phyloP scores from a whole-genome alignment of 2,329 filamentous ascomycete genomes.

The Microdochium nivale region DNA sequence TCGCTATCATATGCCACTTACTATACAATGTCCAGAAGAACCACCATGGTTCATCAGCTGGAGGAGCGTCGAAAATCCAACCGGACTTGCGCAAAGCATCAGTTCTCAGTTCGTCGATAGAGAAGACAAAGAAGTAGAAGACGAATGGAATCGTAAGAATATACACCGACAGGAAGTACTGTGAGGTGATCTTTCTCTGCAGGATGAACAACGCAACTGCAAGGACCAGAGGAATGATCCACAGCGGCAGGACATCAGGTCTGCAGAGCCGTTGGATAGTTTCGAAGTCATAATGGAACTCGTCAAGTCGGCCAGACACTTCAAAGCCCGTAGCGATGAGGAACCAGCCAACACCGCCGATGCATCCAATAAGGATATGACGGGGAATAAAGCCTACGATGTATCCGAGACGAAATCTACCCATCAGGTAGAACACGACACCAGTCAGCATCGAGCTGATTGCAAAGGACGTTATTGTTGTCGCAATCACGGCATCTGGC shows the following conservation, averaged over 20 bases:
- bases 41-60: slow-evolving; percentile 85
- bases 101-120: slow-evolving; percentile 59
- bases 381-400: slow-evolving; percentile 95
- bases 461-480: slow-evolving; percentile 86
- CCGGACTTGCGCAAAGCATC: slow-evolving; percentile 60
- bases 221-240: slow-evolving; percentile 71
- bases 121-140: slow-evolving; percentile 71
- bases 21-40: slow-evolving; percentile 95
- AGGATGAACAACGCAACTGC: slow-evolving; percentile 69
- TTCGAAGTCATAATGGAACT: slow-evolving; percentile 70
- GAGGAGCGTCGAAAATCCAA: slow-evolving; percentile 88
- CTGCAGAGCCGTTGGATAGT: slow-evolving; percentile 70
- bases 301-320: slow-evolving; percentile 81
- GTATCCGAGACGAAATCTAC: slow-evolving; percentile 77
- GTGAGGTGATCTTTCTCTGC: slow-evolving; percentile 69
- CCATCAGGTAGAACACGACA: slow-evolving; percentile 84
- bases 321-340: slow-evolving; percentile 86
- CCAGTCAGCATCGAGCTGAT: slow-evolving; percentile 88
- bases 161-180: slow-evolving; percentile 78
- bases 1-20: slow-evolving; percentile 37
- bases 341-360: slow-evolving; percentile 95
- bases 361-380: slow-evolving; percentile 93
- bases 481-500: slow-evolving; percentile 80
- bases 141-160: slow-evolving; percentile 70
- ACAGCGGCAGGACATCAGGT: slow-evolving; percentile 68